Base-by-base conservation (phyloP, 1,284 basidiomycete species). In the Malassezia japonica region DNA sequence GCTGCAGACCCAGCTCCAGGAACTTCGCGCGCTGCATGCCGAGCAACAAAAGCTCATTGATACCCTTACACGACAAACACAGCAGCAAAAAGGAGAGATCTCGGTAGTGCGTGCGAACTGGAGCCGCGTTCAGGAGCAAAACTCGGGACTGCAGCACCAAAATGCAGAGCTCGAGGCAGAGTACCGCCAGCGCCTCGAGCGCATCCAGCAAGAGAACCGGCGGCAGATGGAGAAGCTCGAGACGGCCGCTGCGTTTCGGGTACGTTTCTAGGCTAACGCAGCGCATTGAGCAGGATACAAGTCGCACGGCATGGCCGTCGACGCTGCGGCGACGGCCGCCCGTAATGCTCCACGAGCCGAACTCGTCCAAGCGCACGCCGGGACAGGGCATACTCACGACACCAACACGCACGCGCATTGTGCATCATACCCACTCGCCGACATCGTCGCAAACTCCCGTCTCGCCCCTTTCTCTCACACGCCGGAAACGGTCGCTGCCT, bases 281-380 rank as follows among this genome's bases (percentile, higher is more conserved):
- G 48, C 51, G 64, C 25, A 62, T 65, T 32, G 64, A 65, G 32
- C 64, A 65, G 48, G 64, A 65, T 32, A 61, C 64, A 5, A 60
- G 52, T 31, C 57, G 61, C 8, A 57, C 58, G 10, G 56, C 57
- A 31, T 65, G 64, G 64, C 61, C 64, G 1, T 61, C 64, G 6
- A 59, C 58, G 28, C 50, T 62, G 24, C 53, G 55, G 5, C 55
- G 63, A 1, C 48, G 61, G 2, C 53, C 57, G 9, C 56, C 61
- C 4, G 36, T 52, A 10, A 50, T 53, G 21, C 15, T 53, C 16
- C 23, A 41, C 10, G 27, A 37, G n/a, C 21, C 44, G 25, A 13
- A 21, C 29, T 6, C 9, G n/a, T 6, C 28, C 18, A 40, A 41
- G n/a, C 2, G 10, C 15, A 48, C 29, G 16, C 40, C 40, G 20